A percentile compares a stretch with the other conserved stretches of the same genome.
These are phyloP conservation scores for Chlorella sp. DNA, from an alignment of 139 green algal species.

Conservation along the genomic window DNA sequence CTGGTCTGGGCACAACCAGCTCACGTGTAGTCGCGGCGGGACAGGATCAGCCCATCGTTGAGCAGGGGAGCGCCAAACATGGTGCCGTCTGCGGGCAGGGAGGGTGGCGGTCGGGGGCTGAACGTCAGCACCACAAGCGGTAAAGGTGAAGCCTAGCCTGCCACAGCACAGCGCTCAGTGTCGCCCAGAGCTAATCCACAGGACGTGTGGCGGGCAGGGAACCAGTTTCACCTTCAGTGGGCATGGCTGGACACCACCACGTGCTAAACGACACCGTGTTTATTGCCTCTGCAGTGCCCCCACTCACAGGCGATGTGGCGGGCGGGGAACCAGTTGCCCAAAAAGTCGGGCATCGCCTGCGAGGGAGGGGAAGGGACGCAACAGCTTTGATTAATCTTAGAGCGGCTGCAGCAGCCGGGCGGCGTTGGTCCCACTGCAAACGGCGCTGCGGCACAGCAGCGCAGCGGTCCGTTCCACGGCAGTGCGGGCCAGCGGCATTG, in stretches of 20 bases:
- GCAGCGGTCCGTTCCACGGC: too few species aligned
- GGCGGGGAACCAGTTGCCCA: constrained; percentile 15
- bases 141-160: too few species aligned
- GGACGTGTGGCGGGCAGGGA: too few species aligned
- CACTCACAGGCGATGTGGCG: constrained; percentile 29
- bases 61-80: constrained; percentile 38
- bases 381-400: constrained; percentile 2
- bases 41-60: constrained; percentile 28
- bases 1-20: too few species aligned
- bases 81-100: constrained; percentile 28
- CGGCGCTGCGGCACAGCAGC: background rate
- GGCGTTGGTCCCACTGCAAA: background rate
- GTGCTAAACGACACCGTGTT: too few species aligned
- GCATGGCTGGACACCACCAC: too few species aligned
- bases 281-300: too few species aligned
- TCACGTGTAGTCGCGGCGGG: constrained; percentile 42
- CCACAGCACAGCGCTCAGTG: too few species aligned
- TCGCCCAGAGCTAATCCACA: too few species aligned
- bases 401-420: constrained; percentile 3
- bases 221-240: too few species aligned
- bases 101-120: too few species aligned
- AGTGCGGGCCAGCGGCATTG: background rate
- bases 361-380: background rate
- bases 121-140: too few species aligned
- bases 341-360: background rate